Evolutionary conservation across 352 stramenopile genomes (phyloP).

Genomic region (Phytophthora constricta): DNA sequence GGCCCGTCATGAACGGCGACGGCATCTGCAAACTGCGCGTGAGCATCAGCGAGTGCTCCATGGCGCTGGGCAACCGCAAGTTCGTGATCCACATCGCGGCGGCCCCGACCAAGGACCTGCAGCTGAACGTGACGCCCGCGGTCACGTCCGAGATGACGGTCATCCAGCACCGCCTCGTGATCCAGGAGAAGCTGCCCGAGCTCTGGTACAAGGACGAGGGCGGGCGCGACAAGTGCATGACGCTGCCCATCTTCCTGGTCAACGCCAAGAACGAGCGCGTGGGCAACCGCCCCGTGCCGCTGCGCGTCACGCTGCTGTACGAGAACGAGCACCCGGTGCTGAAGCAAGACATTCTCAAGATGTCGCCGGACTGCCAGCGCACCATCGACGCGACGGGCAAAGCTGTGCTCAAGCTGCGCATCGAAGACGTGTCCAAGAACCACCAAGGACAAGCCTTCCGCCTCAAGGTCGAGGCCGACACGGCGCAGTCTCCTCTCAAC

Average conservation of each 20-base stretch:
- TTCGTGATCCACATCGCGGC: conserved; percentile 85
- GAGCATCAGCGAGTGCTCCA: conserved; percentile 84
- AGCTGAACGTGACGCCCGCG: conserved; percentile 59
- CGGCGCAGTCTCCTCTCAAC: conserved; percentile 84
- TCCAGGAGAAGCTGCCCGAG: conserved; percentile 85
- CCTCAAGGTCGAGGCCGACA: conserved; percentile 92
- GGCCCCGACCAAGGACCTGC: conserved; percentile 53
- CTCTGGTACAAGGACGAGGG: conserved; percentile 90
- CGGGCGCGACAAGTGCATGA: conserved; percentile 88
- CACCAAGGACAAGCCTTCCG: conserved; percentile 95
- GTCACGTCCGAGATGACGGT: conserved; percentile 85
- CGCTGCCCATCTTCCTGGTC: conserved; percentile 75
- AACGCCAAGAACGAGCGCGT: conserved; percentile 85
- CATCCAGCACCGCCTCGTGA: conserved; percentile 84
- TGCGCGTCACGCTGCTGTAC: conserved; percentile 85
- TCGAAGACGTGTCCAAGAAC: conserved; percentile 98
- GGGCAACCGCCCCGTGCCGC: conserved; percentile 72
- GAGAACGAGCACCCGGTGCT: conserved; percentile 91
- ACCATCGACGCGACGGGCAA: conserved; percentile 88
- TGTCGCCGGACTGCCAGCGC: conserved; percentile 84
- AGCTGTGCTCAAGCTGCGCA: conserved; percentile 88
- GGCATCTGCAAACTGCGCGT: conserved; percentile 85
- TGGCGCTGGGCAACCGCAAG: conserved; percentile 88
- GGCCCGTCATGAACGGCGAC: conserved; percentile 82
- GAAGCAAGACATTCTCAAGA: conserved; percentile 96